Conservation (phyloP, 805 yeast species). For the Ogataea dorogensis region DNA sequence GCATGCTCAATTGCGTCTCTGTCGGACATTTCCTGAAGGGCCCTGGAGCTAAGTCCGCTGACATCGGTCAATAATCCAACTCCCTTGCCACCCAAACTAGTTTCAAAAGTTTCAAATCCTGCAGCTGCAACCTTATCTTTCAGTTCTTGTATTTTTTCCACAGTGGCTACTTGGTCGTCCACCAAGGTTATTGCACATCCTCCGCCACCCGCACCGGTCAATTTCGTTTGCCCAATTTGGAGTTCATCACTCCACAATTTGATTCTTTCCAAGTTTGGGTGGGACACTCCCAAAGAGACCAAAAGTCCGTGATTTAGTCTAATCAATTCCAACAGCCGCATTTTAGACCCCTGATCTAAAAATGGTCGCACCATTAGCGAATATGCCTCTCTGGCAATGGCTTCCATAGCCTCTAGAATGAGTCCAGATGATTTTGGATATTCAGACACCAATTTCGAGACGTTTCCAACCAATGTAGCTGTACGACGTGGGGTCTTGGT, state of each 20-base stretch:
- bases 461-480: conserved; percentile 76
- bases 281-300: conserved; percentile 86
- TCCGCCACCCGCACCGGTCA: conserved; percentile 99
- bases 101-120: conserved; percentile 74
- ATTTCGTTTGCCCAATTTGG: conserved; percentile 79
- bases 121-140: conserved; percentile 36
- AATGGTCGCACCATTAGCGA: conserved; percentile 54
- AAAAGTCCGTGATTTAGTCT: conserved; percentile 85
- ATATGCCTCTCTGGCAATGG: conserved; percentile 71
- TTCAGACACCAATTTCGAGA: conserved; percentile 50
- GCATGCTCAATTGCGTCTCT: conserved; percentile 48
- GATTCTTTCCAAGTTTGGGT: conserved; percentile 81
- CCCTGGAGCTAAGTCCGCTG: conserved; percentile 30
- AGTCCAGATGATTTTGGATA: conserved; percentile 56
- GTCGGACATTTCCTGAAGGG: conserved; percentile 38
- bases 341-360: conserved; percentile 41
- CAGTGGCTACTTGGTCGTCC: conserved; percentile 42
- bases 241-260: conserved; percentile 62
- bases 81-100: conserved; percentile 88
- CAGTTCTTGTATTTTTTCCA: conserved; percentile 35
- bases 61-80: conserved; percentile 51
- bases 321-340: conserved; percentile 57
- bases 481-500: conserved; percentile 88
- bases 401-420: conserved; percentile 74
- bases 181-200: conserved; percentile 94